Evolutionary conservation across 139 green algal genomes (phyloP).

Genomic region (Chlorella sp.): DNA sequence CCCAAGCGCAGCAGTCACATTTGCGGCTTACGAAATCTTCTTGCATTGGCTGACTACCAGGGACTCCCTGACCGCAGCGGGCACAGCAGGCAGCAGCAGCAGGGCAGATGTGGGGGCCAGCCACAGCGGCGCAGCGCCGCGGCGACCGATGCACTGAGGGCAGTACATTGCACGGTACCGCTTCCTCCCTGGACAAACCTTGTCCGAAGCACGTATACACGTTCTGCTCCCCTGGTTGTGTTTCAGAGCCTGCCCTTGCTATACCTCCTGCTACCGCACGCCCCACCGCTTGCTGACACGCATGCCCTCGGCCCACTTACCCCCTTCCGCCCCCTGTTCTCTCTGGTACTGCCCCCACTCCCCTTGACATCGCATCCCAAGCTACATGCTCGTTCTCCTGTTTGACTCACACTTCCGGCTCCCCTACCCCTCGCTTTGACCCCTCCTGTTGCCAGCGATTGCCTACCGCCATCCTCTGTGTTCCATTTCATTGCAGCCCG

Average conservation of each 20-base stretch:
- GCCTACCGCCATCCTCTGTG: too few relatives aligned
- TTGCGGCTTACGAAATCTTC: slow-evolving; percentile 81
- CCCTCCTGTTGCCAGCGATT: too few relatives aligned
- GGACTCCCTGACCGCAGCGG: background rate
- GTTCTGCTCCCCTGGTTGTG: background rate
- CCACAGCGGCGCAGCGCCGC: background rate
- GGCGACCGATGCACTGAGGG: background rate
- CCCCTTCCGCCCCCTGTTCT: background rate
- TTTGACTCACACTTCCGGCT: background rate
- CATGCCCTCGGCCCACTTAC: background rate
- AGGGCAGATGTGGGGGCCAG: too few relatives aligned
- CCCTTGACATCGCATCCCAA: background rate
- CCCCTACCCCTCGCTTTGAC: too few relatives aligned
- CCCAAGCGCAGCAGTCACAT: slow-evolving; percentile 92
- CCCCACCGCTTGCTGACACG: background rate
- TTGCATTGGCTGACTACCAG: background rate
- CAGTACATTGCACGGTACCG: background rate
- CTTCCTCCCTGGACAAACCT: too few relatives aligned
- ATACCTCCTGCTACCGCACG: background rate
- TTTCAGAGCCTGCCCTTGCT: background rate
- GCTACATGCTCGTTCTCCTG: background rate
- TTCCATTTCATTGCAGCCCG: too few relatives aligned
- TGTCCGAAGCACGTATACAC: too few relatives aligned
- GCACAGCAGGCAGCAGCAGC: background rate
- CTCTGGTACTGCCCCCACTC: background rate